A percentile compares a stretch with the other conserved stretches of the same genome.
These are phyloP conservation scores for Pseudogymnoascus sp. DNA, from an alignment of 2,329 filamentous ascomycete species.

Conservation along the genomic window DNA sequence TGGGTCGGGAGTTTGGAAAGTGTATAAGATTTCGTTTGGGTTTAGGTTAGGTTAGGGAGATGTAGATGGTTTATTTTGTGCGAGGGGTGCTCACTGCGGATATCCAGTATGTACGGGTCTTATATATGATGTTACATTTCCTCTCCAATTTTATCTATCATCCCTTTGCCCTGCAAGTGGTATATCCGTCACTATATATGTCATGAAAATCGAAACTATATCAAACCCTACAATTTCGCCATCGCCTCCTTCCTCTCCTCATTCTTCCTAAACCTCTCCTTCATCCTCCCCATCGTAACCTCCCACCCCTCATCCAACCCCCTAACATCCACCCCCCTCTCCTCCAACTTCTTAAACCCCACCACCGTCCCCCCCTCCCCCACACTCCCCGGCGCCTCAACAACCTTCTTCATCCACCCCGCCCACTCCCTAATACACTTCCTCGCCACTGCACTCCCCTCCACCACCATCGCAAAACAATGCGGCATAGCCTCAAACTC, in stretches of 20 bases:
- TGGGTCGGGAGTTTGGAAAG: neutral
- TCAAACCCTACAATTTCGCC: neutral
- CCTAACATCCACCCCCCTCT: slow-evolving; percentile 37
- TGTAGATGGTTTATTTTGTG: neutral
- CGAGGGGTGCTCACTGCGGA: neutral
- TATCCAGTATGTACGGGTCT: neutral
- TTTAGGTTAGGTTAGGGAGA: neutral
- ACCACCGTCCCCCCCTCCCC: slow-evolving; percentile 37
- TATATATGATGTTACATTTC: neutral
- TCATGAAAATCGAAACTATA: neutral
- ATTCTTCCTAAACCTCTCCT: slow-evolving; percentile 20
- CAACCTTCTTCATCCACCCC: slow-evolving; percentile 42
- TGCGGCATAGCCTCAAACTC: slow-evolving; percentile 79
- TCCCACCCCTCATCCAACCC: slow-evolving; percentile 36
- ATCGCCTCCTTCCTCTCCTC: neutral
- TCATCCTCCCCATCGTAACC: slow-evolving; percentile 35
- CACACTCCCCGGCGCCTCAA: slow-evolving; percentile 18
- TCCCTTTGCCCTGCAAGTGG: neutral
- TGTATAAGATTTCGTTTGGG: neutral
- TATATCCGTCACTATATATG: neutral
- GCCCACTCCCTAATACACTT: slow-evolving; percentile 49
- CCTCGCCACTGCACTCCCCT: slow-evolving; percentile 34
- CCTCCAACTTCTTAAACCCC: slow-evolving; percentile 42
- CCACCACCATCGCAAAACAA: slow-evolving; percentile 54
- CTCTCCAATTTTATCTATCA: neutral